Base-by-base conservation (phyloP, 306 rosid species). In the Cercis canadensis region DNA sequence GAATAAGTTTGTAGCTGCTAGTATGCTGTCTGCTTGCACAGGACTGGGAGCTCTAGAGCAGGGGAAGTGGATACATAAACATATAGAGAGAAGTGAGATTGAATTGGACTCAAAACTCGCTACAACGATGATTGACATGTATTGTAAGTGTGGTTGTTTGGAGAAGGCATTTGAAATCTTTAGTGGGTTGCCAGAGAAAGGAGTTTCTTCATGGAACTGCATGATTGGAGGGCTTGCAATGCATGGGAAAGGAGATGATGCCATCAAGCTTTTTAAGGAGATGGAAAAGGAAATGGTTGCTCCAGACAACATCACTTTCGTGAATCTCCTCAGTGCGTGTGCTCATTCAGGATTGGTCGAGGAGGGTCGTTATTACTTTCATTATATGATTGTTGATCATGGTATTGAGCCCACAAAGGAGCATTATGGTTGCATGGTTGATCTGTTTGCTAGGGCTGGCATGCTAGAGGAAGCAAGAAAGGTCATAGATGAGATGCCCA, bases 221-320 rank as follows among this genome's bases (percentile, higher is more conserved):
- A 82, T 86, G 92, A 86, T 90, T 70, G 86, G 96, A 31, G 96
- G 94, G 59, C 73, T 87, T 53, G 96, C 96, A 37, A 80, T 78
- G 82, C 92, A 90, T 32, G 96, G 89, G 12, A 86, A 64, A 75
- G 94, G 94, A 53, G 64, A 74, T 40, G 84, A 61, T 5, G 89
- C 96, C 9, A 43, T 82, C 39, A 73, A 82, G 34, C 80, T 82
- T 62, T 84, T 86, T 19, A 76, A 47, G 73, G 72, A 78, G 77
- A 86, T 89, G 92, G 84, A 78, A 64, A 57, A 39, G 45, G 70
- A 78, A 39, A 51, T 15, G 73, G 73, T 86, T 41, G 64, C 58
- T 12, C 92, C 88, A 3, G 96, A 84, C 51, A 59, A 69, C 65
- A 79, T 86, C 47, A 89, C 96, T 24, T 82, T 89, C 65, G 80